Evolutionary conservation across 75 land plant genomes (phyloP), one percentile per base, ranked within the genome.

Genomic region (Picea glauca): DNA sequence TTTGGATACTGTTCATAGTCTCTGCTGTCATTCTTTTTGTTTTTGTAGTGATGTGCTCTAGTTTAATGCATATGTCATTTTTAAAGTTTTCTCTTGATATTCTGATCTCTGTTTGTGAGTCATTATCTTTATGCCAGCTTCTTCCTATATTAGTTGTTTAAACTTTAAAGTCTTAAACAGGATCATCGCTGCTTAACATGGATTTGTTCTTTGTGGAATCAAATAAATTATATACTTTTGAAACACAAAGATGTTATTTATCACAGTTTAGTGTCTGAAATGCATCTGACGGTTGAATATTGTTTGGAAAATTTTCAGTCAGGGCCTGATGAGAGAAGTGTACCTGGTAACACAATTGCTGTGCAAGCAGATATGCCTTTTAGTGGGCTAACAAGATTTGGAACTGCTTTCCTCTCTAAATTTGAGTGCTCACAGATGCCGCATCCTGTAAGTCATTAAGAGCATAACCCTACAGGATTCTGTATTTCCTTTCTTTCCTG

Each of bases 381-480:
- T 77, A 91, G 82, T 80, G 98, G 99, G 23, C 85, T 96, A 33
- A 92, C 95, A 31, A 88, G 80, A 66, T 96, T 96, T 89, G 98
- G 99, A 77, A 81, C 88, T 78, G 91, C 98, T 67, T 96, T 96
- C 83, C 85, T 96, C 59, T 89, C 95, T 43, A 96, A 96, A 64
- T 96, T 96, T 76, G 87, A 92, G 84, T 94, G 98, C 83, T 94
- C 99, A 26, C 97, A 89, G 78, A 92, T 96, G 99, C 99, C 98
- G 67, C 91, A 96, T 87, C 93, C 92, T 30, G 99, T 96, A 83
- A 79, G 91, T 67, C 33, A 23, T 77, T 64, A 4, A 54, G 64
- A 56, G 46, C 4, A 54, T 66, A 1, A 5, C 38, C 57, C 12
- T 46, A 17, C 0, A 30, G 18, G 21, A 15, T 65, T 32, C 58